phyloP scores from a whole-genome alignment of 179 eudicot genomes.

The Beta macrorhiza region DNA sequence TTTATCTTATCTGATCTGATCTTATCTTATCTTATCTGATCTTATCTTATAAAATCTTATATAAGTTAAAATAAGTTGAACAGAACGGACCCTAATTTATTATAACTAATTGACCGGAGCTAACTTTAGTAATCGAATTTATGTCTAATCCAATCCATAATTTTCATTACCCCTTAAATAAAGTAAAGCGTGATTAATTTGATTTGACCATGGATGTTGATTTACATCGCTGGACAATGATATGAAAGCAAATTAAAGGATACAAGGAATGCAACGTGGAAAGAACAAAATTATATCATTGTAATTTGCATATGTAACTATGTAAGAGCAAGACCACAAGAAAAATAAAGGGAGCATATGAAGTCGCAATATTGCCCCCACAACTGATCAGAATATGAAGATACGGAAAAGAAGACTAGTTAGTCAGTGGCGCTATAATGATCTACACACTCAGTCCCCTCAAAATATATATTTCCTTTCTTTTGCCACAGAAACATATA shows the following conservation, averaged over 20 bases:
- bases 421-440: slow-evolving; percentile 3
- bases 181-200: not conserved
- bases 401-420: not conserved
- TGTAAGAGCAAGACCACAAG: too few species aligned
- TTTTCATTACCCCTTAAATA: too few species aligned
- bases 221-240: not conserved
- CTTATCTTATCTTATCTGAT: too few species aligned
- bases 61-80: too few species aligned
- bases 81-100: too few species aligned
- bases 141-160: not conserved
- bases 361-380: not conserved
- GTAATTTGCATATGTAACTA: not conserved
- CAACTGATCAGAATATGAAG: not conserved
- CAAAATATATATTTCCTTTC: too few species aligned
- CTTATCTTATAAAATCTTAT: too few species aligned
- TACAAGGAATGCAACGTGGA: not conserved
- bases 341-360: not conserved
- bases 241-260: not conserved
- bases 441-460: too few species aligned
- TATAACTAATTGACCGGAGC: too few species aligned
- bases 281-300: not conserved
- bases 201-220: not conserved
- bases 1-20: too few species aligned
- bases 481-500: too few species aligned
- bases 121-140: not conserved